These are phyloP conservation scores for Fusarium compactum DNA, from an alignment of 2,329 filamentous ascomycete species.

Conservation along the genomic window DNA sequence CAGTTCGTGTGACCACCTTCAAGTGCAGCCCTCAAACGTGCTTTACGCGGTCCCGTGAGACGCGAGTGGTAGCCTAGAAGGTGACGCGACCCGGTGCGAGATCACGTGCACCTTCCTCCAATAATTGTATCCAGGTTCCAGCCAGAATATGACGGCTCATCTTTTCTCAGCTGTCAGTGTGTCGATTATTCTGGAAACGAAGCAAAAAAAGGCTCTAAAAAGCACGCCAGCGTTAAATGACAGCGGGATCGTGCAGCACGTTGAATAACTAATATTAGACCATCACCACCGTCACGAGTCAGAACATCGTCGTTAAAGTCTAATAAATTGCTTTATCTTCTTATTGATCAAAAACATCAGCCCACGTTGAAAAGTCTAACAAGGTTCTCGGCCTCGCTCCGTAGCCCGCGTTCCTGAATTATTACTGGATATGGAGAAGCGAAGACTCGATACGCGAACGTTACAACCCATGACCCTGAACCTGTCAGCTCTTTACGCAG, in stretches of 20 bases:
- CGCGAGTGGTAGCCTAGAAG: constrained; percentile 26
- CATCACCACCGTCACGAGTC: constrained; percentile 1
- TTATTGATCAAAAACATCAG: constrained; percentile 9
- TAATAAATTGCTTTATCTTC: not conserved
- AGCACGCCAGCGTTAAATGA: constrained; percentile 5
- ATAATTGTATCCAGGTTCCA: not conserved
- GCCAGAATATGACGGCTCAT: constrained; percentile 32
- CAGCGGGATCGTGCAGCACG: constrained; percentile 36
- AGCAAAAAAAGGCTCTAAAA: constrained; percentile 10
- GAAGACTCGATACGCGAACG: constrained; percentile 26
- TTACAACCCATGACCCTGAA: constrained; percentile 1
- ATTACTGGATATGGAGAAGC: constrained; percentile 25
- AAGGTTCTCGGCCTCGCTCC: constrained; percentile 29
- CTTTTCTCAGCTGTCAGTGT: constrained; percentile 18
- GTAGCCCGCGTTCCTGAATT: constrained; percentile 14
- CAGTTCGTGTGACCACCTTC: constrained; percentile 4
- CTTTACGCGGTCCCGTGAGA: constrained; percentile 41
- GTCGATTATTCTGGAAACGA: constrained; percentile 28
- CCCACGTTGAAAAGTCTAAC: constrained; percentile 19
- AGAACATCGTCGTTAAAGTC: not conserved
- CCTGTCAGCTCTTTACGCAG: not conserved
- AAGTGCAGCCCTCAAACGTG: constrained; percentile 4
- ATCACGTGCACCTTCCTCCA: constrained; percentile 45
- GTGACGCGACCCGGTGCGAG: constrained; percentile 47
- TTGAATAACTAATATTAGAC: not conserved